phyloP scores from a whole-genome alignment of 768 basidiomycete species.

The Termitomyces sp. region DNA sequence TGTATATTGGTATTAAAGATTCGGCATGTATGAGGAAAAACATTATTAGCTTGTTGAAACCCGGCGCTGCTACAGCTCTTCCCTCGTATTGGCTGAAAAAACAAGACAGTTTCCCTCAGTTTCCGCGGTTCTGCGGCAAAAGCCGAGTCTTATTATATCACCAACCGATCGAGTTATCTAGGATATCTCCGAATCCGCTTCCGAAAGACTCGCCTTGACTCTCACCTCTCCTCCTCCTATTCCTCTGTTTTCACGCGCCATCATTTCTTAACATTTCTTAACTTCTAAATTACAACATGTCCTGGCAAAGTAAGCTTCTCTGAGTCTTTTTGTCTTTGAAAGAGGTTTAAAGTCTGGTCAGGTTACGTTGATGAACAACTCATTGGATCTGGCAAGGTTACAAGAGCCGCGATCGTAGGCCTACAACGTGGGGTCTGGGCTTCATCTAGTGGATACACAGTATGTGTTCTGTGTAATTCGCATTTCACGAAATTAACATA shows the following conservation, averaged over 20 bases:
- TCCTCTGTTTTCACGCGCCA: not conserved
- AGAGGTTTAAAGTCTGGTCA: slow-evolving; percentile 21
- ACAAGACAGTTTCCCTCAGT: too few species aligned
- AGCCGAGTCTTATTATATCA: slow-evolving; percentile 10
- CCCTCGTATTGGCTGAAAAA: too few species aligned
- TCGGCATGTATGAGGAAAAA: too few species aligned
- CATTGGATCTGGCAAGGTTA: slow-evolving; percentile 67
- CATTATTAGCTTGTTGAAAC: too few species aligned
- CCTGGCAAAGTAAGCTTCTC: slow-evolving; percentile 57
- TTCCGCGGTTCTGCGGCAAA: not conserved
- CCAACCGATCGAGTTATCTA: slow-evolving; percentile 11
- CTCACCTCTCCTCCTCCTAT: slow-evolving; percentile 4
- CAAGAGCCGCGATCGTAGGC: slow-evolving; percentile 74
- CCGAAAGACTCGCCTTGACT: not conserved
- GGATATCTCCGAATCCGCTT: slow-evolving; percentile 13
- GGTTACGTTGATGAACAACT: slow-evolving; percentile 83
- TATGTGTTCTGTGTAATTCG: slow-evolving; percentile 26
- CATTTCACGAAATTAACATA: not conserved
- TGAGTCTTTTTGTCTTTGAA: not conserved
- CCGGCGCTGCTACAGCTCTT: too few species aligned
- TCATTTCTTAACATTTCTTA: not conserved
- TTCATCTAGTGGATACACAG: slow-evolving; percentile 48
- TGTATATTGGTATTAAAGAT: too few species aligned
- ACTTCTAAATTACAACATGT: slow-evolving; percentile 38
- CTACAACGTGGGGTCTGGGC: slow-evolving; percentile 78